Evolutionary conservation across 106 monocot species (phyloP).

Genomic region (Gastrodia elata): DNA sequence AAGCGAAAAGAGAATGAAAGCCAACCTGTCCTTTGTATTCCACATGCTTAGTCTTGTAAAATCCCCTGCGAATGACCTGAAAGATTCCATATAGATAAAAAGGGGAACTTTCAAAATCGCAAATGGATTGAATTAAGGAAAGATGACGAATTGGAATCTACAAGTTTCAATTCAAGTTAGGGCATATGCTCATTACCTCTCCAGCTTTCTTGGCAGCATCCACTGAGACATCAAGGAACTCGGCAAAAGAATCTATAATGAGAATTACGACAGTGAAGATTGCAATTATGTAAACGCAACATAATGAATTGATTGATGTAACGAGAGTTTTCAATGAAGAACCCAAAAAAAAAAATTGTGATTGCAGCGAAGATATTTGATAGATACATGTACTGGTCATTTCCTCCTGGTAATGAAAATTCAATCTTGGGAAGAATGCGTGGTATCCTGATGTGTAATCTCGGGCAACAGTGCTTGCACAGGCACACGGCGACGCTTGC

Average conservation of each 20-base stretch:
- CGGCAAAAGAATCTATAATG: constrained; percentile 9
- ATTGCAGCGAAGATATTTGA: not conserved
- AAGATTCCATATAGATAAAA: not conserved
- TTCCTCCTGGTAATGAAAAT: not conserved
- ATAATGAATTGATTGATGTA: not conserved
- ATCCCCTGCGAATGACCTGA: constrained; percentile 66
- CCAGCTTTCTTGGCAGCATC: constrained; percentile 50
- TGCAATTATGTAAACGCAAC: not conserved
- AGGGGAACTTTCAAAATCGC: not conserved
- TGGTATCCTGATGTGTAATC: too few species aligned
- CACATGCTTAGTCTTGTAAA: constrained; percentile 74
- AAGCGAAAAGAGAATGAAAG: not conserved
- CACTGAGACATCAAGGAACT: constrained; percentile 41
- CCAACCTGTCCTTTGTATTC: constrained; percentile 78
- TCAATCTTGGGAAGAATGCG: not conserved
- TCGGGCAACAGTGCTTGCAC: too few species aligned
- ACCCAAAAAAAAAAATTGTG: not conserved
- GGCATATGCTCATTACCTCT: constrained; percentile 22
- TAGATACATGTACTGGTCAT: not conserved
- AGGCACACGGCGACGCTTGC: too few species aligned
- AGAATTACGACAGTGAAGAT: not conserved
- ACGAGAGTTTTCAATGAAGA: not conserved
- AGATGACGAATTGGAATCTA: not conserved
- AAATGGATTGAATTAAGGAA: not conserved
- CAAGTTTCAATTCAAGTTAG: not conserved